Percentiles rank a stretch among this genome's conserved stretches.
Conservation (phyloP, 2,329 filamentous ascomycete genomes). For the Sporothrix mexicana region DNA sequence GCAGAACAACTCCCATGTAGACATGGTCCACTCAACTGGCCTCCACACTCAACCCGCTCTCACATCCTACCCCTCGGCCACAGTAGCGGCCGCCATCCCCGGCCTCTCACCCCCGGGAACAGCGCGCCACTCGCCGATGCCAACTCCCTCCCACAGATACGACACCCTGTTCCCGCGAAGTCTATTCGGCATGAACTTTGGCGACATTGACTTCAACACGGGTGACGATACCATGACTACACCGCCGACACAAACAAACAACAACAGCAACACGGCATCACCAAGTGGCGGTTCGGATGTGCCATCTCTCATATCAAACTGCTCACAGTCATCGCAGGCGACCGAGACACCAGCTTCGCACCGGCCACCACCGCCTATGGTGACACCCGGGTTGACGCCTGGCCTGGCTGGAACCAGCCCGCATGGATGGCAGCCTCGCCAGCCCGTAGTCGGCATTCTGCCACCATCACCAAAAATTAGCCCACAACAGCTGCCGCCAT, state of each 20-base stretch:
- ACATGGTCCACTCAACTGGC: not conserved
- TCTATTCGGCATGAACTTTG: conserved; percentile 30
- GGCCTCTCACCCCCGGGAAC: not conserved
- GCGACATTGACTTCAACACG: conserved; percentile 28
- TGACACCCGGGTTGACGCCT: not conserved
- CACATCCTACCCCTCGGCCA: not conserved
- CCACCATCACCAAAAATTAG: not conserved
- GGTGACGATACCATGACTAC: not conserved
- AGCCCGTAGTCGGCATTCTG: not conserved
- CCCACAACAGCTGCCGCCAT: not conserved
- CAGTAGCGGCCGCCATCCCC: not conserved
- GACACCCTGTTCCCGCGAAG: conserved; percentile 19
- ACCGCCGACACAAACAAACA: not conserved
- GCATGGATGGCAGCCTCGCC: not conserved
- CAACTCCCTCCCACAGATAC: not conserved
- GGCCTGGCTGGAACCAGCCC: not conserved
- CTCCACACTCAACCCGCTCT: not conserved
- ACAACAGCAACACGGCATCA: conserved; percentile 9
- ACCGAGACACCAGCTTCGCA: not conserved
- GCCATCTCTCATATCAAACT: not conserved
- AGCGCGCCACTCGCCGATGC: not conserved
- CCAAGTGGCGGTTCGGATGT: conserved; percentile 15
- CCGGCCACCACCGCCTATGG: not conserved
- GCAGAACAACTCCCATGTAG: not conserved
- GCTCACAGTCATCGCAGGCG: conserved; percentile 8